A percentile compares a stretch with the other conserved stretches of the same genome.
Conservation (phyloP, 257 asterid genomes). For the Capsicum rhomboideum region DNA sequence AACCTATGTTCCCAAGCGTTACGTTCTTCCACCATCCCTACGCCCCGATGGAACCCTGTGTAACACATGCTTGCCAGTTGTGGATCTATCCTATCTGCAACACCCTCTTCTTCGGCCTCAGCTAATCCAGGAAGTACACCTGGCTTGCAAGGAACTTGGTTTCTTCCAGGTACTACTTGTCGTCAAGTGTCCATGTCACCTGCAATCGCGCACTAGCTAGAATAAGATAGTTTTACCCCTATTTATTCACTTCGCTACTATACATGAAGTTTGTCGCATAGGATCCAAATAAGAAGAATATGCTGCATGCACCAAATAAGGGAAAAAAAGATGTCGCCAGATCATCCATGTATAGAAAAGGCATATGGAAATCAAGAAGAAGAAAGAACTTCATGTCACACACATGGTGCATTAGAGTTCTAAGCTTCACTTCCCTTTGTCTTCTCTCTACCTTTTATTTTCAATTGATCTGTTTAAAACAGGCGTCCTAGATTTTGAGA, state of each 20-base stretch:
- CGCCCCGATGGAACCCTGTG: conserved; percentile 27
- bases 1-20: conserved; percentile 24
- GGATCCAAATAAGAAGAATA: neutral
- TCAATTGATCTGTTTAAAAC: neutral
- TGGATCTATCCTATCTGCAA: conserved; percentile 15
- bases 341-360: neutral
- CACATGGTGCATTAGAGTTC: neutral
- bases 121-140: conserved; percentile 14
- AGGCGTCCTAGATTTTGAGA: neutral
- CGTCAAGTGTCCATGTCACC: neutral
- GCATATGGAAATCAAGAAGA: neutral
- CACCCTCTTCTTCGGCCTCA: conserved; percentile 21
- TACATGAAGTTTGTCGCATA: neutral
- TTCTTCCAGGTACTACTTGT: conserved; percentile 35
- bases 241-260: neutral
- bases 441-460: neutral
- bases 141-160: conserved; percentile 40
- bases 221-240: neutral
- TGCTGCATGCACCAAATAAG: neutral
- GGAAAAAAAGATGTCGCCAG: neutral
- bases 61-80: conserved; percentile 23
- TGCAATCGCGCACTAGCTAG: neutral
- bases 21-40: conserved; percentile 35
- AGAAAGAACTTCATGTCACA: neutral
- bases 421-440: neutral